A percentile compares a stretch with the other conserved stretches of the same genome.
These are phyloP conservation scores for Pichia sp. DNA, from an alignment of 1,139 yeast genomes.

Conservation along the genomic window DNA sequence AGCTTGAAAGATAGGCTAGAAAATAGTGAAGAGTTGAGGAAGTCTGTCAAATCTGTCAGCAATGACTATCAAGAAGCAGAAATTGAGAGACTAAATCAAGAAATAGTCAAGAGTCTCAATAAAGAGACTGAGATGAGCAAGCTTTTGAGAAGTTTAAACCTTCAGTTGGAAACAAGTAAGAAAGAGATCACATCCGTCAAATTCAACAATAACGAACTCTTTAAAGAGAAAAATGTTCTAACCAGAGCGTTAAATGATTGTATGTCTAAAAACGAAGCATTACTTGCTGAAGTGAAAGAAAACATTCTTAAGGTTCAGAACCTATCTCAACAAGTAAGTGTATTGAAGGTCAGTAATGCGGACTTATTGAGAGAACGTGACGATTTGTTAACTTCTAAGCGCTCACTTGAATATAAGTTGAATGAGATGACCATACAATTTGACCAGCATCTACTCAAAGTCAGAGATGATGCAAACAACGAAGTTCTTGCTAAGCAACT, in stretches of 20 bases:
- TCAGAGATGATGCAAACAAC: conserved; percentile 31
- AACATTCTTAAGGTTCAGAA: conserved; percentile 41
- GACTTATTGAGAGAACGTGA: conserved; percentile 50
- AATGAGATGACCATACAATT: conserved; percentile 42
- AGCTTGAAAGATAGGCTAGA: conserved; percentile 33
- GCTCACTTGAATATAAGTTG: conserved; percentile 44
- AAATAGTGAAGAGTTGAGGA: conserved; percentile 30
- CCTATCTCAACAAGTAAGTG: conserved; percentile 47
- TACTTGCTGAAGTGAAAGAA: conserved; percentile 45
- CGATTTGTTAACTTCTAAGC: conserved; percentile 44
- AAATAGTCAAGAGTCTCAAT: conserved; percentile 53
- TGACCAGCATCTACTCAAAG: conserved; percentile 40
- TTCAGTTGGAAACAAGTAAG: conserved; percentile 55
- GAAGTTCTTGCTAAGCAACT: conserved; percentile 34
- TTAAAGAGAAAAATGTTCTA: conserved; percentile 49
- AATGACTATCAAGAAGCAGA: conserved; percentile 44
- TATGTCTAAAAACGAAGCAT: conserved; percentile 44
- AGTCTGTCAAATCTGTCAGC: conserved; percentile 29
- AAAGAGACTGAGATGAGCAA: conserved; percentile 63
- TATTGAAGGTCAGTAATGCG: conserved; percentile 49
- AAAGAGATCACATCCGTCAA: conserved; percentile 48
- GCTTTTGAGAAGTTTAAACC: conserved; percentile 56
- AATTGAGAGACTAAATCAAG: conserved; percentile 53
- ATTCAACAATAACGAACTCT: conserved; percentile 46
- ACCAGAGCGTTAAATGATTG: conserved; percentile 42